Evolutionary conservation across 2,329 filamentous ascomycete genomes (phyloP), one percentile per base, ranked within the genome.

Genomic region (Pseudomassariella vexata): DNA sequence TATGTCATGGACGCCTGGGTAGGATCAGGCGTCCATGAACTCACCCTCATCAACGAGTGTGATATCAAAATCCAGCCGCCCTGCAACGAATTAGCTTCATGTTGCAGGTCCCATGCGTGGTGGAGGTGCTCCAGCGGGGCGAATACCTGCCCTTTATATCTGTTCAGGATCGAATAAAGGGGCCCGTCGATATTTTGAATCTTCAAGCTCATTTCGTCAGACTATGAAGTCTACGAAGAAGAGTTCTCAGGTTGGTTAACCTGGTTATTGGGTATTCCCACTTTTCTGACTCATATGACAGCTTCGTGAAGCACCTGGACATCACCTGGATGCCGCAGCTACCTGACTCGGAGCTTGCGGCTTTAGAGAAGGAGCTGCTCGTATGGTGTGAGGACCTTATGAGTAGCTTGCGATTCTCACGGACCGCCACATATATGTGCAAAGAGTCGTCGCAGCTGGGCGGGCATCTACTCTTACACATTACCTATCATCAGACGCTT

Each of bases 1-100:
- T 45, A 38, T 29, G 28, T 32, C 4, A 39, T 45, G 36, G 37
- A 41, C 14, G 29, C 40, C n/a, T 43, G 33, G 34, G 35, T 37
- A 6, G 36, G 32, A 5, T 39, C 34, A 19, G 36, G 39, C 5
- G 34, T 35, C 5, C 35, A 39, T 14, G 32, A 36, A 15, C 16
- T 31, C 8, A 36, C 41, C 4, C 35, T 44, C 5, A 14, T 44
- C 5, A 15, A 19, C 3, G 41, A 44, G 19, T 31, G 19, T 5
- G 36, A 40, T 19, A 32, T 44, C 17, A 32, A 33, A 26, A 35
- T 44, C 16, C 39, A 55, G 24, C 38, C 55, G 8, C 53, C 53
- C 2, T 42, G 41, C 25, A 40, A 38, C 21, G 41, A 44, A 23
- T 28, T 8, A 40, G 26, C 18, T 42, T 42, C 21, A 28, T 34